Base-by-base conservation (phyloP, 306 rosid genomes). In the Elaeagnus macrophylla region DNA sequence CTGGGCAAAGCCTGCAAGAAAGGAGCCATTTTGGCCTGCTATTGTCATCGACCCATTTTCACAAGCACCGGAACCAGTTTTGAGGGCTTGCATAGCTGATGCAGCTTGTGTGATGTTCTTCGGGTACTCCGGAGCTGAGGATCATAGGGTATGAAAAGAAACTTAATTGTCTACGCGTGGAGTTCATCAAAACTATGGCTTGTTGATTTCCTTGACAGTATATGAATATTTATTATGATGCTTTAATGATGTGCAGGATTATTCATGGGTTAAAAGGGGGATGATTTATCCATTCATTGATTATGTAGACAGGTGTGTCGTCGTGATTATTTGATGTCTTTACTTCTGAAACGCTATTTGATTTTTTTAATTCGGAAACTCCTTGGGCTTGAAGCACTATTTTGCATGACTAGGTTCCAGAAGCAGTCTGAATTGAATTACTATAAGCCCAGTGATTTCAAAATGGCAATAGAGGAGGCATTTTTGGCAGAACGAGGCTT, bases 11-110 rank as follows among this genome's bases (percentile, higher is more conserved):
- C 84, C 99, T 4, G 89, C 96, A 59, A 84, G 72, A 45, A 82
- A 79, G 68, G 99, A 93, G 76, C 99, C 99, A 17, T 84, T 84
- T 71, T 93, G 99, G 99, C 99, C 99, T 12, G 99, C 99, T 74
- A 74, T 93, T 74, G 96, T 93, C 16, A 88, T 93, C 48, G 96
- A 93, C 78, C 99, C 99, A 40, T 53, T 83, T 75, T 62, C 79
- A 9, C 96, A 93, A 55, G 99, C 99, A 7, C 99, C 99, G 17
- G 99, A 93, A 64, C 66, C 83, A 53, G 99, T 93, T 60, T 68
- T 93, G 63, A 77, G 95, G 81, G 84, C 96, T 79, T 88, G 89
- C 67, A 69, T 88, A 50, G 64, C 95, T 6, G 89, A 82, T 77
- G 95, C 99, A 45, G 99, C 96, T 56, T 93, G 96, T 72, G 89